Evolutionary conservation across 768 basidiomycete genomes (phyloP).

Genomic region (Amanita exitialis): DNA sequence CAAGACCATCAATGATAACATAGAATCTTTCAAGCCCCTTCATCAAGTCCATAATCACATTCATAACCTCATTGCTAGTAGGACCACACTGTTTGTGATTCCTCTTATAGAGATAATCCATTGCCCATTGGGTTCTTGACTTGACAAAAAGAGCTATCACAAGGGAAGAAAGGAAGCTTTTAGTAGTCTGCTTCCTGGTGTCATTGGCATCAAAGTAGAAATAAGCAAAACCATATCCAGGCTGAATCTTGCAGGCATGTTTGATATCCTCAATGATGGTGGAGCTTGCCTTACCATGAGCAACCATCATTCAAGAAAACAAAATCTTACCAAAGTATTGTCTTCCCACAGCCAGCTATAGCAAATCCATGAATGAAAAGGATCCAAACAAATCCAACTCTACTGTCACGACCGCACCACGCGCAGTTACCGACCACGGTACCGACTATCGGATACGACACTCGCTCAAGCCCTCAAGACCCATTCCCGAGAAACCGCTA

Average conservation of each 20-base stretch:
- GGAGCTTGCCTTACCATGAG: not conserved
- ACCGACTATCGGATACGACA: too few species aligned
- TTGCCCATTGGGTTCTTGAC: not conserved
- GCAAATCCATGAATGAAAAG: too few species aligned
- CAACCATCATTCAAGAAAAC: not conserved
- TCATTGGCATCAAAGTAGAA: slow-evolving; percentile 15
- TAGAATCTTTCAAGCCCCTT: not conserved
- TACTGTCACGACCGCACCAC: too few species aligned
- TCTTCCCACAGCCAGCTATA: slow-evolving; percentile 9
- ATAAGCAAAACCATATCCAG: slow-evolving; percentile 8
- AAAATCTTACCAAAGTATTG: slow-evolving; percentile 4
- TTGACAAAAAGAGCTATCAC: slow-evolving; percentile 11
- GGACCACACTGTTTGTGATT: not conserved
- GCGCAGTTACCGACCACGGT: too few species aligned
- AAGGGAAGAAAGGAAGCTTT: slow-evolving; percentile 11
- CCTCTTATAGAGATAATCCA: not conserved
- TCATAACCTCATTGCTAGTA: not conserved
- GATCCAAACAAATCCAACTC: too few species aligned
- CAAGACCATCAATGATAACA: not conserved
- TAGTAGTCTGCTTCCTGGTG: slow-evolving; percentile 1
- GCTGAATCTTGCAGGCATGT: not conserved
- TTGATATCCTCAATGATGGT: not conserved
- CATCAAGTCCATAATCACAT: not conserved
- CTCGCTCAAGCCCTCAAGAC: too few species aligned
- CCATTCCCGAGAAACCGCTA: too few species aligned